Evolutionary conservation across 148 eudicot species (phyloP).

Genomic region (Chenopodium formosanum): DNA sequence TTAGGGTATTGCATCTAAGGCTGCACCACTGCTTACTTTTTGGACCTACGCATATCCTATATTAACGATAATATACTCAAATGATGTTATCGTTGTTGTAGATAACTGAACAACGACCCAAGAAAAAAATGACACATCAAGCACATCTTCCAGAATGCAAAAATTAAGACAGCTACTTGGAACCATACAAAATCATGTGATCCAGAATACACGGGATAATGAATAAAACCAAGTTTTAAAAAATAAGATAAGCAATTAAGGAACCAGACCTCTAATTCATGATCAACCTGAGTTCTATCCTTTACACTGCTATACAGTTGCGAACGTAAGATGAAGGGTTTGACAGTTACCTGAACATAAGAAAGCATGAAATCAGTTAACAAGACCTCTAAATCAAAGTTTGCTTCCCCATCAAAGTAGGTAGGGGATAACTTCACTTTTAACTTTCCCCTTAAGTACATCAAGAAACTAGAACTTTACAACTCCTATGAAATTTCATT

Average conservation of each 20-base stretch:
- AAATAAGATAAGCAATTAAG: not conserved
- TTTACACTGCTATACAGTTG: constrained; percentile 89
- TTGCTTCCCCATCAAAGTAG: too few relatives aligned
- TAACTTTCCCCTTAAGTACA: not conserved
- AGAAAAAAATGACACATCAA: not conserved
- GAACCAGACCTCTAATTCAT: constrained; percentile 83
- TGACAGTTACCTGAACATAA: constrained; percentile 52
- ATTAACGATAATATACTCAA: not conserved
- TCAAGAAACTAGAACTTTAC: not conserved
- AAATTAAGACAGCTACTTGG: not conserved
- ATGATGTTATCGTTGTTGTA: not conserved
- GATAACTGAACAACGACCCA: not conserved
- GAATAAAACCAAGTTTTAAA: not conserved
- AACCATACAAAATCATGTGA: not conserved
- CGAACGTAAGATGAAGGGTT: constrained; percentile 76
- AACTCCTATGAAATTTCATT: not conserved
- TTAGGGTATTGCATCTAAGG: not conserved
- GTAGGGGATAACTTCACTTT: too few relatives aligned
- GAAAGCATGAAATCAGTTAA: not conserved
- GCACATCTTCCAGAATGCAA: not conserved
- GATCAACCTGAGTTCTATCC: constrained; percentile 93
- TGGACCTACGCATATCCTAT: not conserved
- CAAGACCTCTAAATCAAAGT: not conserved
- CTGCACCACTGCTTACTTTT: not conserved
- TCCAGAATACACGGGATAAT: too few relatives aligned